Evolutionary conservation across 208 protist genomes (phyloP).

Genomic region (Herpetomonas samuelpessoai): DNA sequence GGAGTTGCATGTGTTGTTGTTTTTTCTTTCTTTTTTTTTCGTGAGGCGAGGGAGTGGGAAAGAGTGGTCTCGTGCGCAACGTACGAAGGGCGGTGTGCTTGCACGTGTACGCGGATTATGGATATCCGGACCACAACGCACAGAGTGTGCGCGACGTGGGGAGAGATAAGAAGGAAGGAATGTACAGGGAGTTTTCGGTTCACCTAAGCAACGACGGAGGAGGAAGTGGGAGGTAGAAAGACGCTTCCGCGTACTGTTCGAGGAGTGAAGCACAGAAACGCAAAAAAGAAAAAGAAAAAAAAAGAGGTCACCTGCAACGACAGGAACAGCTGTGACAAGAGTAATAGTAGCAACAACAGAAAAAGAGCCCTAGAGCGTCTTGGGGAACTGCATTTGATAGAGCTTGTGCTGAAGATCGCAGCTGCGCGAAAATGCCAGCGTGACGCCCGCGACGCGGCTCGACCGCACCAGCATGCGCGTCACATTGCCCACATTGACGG

Average conservation of each 20-base stretch:
- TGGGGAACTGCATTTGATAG: conserved; percentile 90
- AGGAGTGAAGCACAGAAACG: conserved; percentile 7
- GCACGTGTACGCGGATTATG: too few relatives aligned
- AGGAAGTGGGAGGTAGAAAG: background rate
- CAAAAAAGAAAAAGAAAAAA: conserved; percentile 4
- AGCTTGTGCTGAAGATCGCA: conserved; percentile 89
- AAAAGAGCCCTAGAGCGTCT: conserved; percentile 30
- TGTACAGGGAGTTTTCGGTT: conserved; percentile 1
- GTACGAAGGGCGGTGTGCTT: too few relatives aligned
- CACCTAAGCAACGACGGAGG: background rate
- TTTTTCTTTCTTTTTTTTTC: too few relatives aligned
- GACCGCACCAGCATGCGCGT: conserved; percentile 82
- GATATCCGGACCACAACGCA: too few relatives aligned
- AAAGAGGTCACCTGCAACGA: background rate
- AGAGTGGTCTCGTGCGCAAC: too few relatives aligned
- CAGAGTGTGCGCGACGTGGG: too few relatives aligned
- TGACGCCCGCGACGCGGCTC: conserved; percentile 78
- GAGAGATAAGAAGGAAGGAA: too few relatives aligned
- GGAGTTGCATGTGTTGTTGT: too few relatives aligned
- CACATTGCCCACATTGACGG: conserved; percentile 81
- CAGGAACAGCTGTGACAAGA: background rate
- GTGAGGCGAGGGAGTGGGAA: too few relatives aligned
- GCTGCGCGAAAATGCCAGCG: conserved; percentile 80
- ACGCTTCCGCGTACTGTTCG: background rate
- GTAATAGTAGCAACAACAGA: conserved; percentile 4